phyloP scores from a whole-genome alignment of 768 basidiomycete genomes.

The Tricholoma terreum region DNA sequence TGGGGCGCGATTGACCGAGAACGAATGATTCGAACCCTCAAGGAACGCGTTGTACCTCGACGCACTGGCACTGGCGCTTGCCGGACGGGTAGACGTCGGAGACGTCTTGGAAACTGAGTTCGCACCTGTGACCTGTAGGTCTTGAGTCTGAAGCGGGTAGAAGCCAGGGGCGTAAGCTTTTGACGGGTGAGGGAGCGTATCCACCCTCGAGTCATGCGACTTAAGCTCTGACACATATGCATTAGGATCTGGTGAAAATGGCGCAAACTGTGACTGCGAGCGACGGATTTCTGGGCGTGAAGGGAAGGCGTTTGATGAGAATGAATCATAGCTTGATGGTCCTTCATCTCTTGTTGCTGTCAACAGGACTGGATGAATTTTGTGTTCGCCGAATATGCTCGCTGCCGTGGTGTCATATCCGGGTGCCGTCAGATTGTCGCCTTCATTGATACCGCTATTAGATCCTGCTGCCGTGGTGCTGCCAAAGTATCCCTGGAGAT shows the following conservation, averaged over 20 bases:
- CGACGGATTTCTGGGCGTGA: slow-evolving; percentile 36
- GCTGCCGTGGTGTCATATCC: slow-evolving; percentile 4
- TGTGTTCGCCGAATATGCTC: slow-evolving; percentile 11
- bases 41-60: slow-evolving; percentile 46
- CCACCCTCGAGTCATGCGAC: slow-evolving; percentile 38
- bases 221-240: slow-evolving; percentile 34
- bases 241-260: slow-evolving; percentile 78
- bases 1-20: slow-evolving; percentile 37
- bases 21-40: slow-evolving; percentile 34
- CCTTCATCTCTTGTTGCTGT: slow-evolving; percentile 16
- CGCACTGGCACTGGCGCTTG: slow-evolving; percentile 41
- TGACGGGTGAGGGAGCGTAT: slow-evolving; percentile 44
- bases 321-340: slow-evolving; percentile 15
- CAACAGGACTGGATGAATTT: slow-evolving; percentile 18
- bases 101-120: slow-evolving; percentile 34
- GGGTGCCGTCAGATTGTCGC: slow-evolving; percentile 6
- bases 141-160: slow-evolving; percentile 36
- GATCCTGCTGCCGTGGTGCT: slow-evolving; percentile 6
- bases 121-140: slow-evolving; percentile 30
- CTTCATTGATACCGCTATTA: slow-evolving; percentile 9
- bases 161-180: slow-evolving; percentile 54
- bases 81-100: slow-evolving; percentile 41
- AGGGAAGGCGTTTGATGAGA: slow-evolving; percentile 18
- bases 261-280: slow-evolving; percentile 53
- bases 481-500: slow-evolving; percentile 37